Base-by-base conservation (phyloP, 164 flowering plant species). In the Sedum album region DNA sequence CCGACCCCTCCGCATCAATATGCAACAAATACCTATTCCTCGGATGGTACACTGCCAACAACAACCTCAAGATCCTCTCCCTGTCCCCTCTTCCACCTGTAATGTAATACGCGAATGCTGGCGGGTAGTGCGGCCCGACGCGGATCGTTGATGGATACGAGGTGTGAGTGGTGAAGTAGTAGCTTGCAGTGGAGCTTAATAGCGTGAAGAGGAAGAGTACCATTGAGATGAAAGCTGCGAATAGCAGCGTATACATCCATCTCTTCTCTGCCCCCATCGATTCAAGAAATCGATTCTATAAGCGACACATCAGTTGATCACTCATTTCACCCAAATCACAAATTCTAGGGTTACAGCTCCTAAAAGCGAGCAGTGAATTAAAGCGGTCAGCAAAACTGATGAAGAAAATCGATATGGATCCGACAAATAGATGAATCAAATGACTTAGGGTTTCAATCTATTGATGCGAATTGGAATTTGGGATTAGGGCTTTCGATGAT, bases 1-100 rank as follows among this genome's bases (percentile, higher is more conserved):
- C 67, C 23, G 77, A 20, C 14, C 75, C 77, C 21, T 60, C 68
- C 44, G 20, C 53, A 38, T 72, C 75, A 17, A 79, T 76, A 60
- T 79, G 79, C 36, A 79, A 30, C 14, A 76, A 69, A 71, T 79
- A 73, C 60, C 71, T 73, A 36, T 79, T 76, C 41, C 79, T 74
- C 1, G 79, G 81, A 66, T 79, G 81, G 46, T 76, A 79, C 11
- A 72, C 53, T 31, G 81, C 77, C 63, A 62, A 57, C 30, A 76
- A 70, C 18, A 79, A 75, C 21, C 79, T 61, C 30, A 76, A 14
- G 0, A 72, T 72, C 10, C 76, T 70, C 31, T 51, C 18, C 6
- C 70, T 75, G 66, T 79, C 77, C 8, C 79, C 79, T 65, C 39
- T 11, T 46, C 73, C 67, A 5, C 79, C 79, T 6, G 72, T 21